phyloP scores from a whole-genome alignment of 768 basidiomycete genomes.

The Naematelia aurantialba region DNA sequence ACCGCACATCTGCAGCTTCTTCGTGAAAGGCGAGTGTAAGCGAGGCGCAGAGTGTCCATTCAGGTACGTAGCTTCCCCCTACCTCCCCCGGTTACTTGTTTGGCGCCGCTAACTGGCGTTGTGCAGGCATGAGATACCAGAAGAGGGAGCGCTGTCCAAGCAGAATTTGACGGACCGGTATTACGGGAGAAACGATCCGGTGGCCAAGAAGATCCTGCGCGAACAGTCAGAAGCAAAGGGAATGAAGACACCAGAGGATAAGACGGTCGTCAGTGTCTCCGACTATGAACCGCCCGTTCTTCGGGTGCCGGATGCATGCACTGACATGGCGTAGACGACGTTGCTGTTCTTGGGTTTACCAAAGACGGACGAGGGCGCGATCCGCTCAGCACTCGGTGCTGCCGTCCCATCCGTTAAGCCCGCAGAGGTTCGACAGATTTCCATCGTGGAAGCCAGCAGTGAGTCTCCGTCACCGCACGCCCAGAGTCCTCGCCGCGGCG shows the following conservation, averaged over 20 bases:
- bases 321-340: too few relatives aligned
- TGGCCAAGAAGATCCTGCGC: constrained; percentile 81
- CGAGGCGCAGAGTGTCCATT: constrained; percentile 91
- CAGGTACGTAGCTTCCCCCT: constrained; percentile 53
- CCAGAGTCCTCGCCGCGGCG: too few relatives aligned
- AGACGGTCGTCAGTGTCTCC: constrained; percentile 67
- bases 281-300: too few relatives aligned
- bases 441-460: constrained; percentile 46
- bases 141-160: constrained; percentile 73
- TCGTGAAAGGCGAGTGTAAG: constrained; percentile 88
- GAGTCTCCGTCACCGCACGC: constrained; percentile 13
- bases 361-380: constrained; percentile 33
- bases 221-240: constrained; percentile 77
- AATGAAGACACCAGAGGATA: constrained; percentile 83
- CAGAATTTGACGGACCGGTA: constrained; percentile 95
- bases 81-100: neutral
- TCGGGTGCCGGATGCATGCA: too few relatives aligned
- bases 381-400: constrained; percentile 34
- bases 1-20: constrained; percentile 92
- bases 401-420: constrained; percentile 46
- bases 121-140: constrained; percentile 78
- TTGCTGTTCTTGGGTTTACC: constrained; percentile 46
- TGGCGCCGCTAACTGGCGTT: neutral
- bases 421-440: constrained; percentile 37
- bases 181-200: constrained; percentile 87